A percentile compares a stretch with the other conserved stretches of the same genome.
Conservation (phyloP, 352 stramenopile genomes). For the Pythium sukuiense region DNA sequence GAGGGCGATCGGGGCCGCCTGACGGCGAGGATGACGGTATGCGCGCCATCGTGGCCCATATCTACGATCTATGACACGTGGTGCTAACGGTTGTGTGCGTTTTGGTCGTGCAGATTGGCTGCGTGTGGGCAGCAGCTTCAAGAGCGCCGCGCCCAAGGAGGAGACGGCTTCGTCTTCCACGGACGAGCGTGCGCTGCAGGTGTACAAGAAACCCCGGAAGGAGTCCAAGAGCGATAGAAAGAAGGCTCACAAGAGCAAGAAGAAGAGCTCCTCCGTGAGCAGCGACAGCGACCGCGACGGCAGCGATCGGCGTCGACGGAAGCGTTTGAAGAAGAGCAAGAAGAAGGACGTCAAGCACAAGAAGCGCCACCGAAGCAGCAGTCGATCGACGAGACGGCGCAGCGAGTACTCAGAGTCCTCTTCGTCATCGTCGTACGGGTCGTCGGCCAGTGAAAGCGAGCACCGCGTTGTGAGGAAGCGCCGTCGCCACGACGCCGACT, state of each 20-base stretch:
- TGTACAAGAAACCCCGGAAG: constrained; percentile 35
- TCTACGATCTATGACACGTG: not conserved
- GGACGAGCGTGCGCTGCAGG: constrained; percentile 21
- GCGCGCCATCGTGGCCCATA: not conserved
- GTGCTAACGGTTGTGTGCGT: constrained; percentile 2
- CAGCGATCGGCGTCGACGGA: not conserved
- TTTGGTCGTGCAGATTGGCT: constrained; percentile 44
- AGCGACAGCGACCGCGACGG: constrained; percentile 12
- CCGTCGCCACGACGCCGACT: not conserved
- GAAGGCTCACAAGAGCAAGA: constrained; percentile 5
- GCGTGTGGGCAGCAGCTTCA: constrained; percentile 35
- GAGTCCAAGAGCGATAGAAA: constrained; percentile 14
- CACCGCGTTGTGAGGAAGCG: constrained; percentile 2
- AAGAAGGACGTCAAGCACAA: constrained; percentile 27
- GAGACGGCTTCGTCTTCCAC: not conserved
- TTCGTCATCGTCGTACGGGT: not conserved
- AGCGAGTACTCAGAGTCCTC: constrained; percentile 19
- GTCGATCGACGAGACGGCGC: not conserved
- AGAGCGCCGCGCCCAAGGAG: not conserved
- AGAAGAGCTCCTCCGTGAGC: constrained; percentile 24
- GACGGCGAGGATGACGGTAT: constrained; percentile 22
- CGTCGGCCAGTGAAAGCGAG: not conserved
- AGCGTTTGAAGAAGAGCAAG: constrained; percentile 14
- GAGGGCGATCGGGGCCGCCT: constrained; percentile 1
- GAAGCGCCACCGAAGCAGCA: constrained; percentile 5